These are phyloP conservation scores for Citrullus mucosospermus DNA, from an alignment of 306 rosid genomes.

Conservation along the genomic window DNA sequence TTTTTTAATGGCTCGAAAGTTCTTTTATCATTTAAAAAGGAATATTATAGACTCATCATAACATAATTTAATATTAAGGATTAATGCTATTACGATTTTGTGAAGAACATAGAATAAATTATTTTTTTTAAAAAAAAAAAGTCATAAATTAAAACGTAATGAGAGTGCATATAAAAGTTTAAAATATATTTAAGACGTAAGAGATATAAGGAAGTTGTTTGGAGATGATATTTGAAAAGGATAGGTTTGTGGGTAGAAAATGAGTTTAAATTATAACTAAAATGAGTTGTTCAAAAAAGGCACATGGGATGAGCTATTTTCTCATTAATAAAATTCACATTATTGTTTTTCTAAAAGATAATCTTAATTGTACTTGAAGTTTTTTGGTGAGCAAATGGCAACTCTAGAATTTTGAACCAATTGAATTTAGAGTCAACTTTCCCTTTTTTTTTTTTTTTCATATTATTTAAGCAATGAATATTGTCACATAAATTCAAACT, in stretches of 20 bases:
- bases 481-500: background rate
- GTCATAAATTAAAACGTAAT: background rate
- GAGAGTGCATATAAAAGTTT: background rate
- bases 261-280: background rate
- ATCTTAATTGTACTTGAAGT: background rate
- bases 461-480: background rate
- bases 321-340: background rate
- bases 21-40: no score
- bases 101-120: no score
- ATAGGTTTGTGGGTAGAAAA: background rate
- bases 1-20: no score
- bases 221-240: background rate
- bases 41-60: no score
- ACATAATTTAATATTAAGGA: no score
- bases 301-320: constrained; percentile 6
- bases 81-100: no score
- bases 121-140: no score
- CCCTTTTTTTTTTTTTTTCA: background rate
- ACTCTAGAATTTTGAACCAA: background rate
- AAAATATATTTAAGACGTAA: background rate
- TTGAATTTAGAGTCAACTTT: background rate
- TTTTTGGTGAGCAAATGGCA: background rate
- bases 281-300: background rate
- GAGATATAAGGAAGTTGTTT: background rate
- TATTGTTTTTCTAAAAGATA: background rate